Evolutionary conservation across 2,329 filamentous ascomycete species (phyloP).

Genomic region (Ophiocordyceps camponoti-leonardi): DNA sequence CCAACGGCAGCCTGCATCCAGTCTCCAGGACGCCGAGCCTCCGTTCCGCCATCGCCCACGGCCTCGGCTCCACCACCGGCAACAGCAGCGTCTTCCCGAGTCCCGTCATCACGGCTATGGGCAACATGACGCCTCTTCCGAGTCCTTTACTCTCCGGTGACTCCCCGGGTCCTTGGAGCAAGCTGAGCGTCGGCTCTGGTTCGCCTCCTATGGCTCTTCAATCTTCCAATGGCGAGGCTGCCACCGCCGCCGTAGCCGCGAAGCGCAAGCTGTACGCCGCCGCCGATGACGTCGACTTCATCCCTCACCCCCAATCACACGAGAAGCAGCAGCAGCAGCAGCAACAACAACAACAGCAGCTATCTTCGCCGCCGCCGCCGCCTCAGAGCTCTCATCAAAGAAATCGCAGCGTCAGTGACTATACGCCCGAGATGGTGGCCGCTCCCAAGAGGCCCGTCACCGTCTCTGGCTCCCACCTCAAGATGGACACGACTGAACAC

Average conservation of each 20-base stretch:
- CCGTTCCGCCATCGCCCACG: conserved; percentile 34
- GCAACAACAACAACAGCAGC: too few species aligned
- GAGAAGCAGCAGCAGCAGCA: conserved; percentile 2
- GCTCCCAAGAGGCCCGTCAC: conserved; percentile 57
- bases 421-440: conserved; percentile 54
- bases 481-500: conserved; percentile 16
- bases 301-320: conserved; percentile 11
- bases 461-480: conserved; percentile 45
- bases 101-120: conserved; percentile 58
- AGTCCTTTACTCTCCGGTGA: conserved; percentile 52
- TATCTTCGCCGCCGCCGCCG: conserved; percentile 3
- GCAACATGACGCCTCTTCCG: conserved; percentile 61
- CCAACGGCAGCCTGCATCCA: conserved; percentile 22
- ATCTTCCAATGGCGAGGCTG: conserved; percentile 32
- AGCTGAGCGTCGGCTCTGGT: conserved; percentile 26
- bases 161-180: conserved; percentile 51
- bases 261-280: conserved; percentile 37
- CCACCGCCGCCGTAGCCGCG: conserved; percentile 34
- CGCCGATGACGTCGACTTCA: conserved; percentile 13
- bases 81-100: conserved; percentile 55
- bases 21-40: conserved; percentile 44
- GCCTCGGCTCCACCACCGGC: conserved; percentile 32
- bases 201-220: conserved; percentile 22
- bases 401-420: conserved; percentile 80
- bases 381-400: conserved; percentile 28